Evolutionary conservation across 768 basidiomycete genomes (phyloP), one percentile per base, ranked within the genome.

Genomic region (Psilocybe sp.): DNA sequence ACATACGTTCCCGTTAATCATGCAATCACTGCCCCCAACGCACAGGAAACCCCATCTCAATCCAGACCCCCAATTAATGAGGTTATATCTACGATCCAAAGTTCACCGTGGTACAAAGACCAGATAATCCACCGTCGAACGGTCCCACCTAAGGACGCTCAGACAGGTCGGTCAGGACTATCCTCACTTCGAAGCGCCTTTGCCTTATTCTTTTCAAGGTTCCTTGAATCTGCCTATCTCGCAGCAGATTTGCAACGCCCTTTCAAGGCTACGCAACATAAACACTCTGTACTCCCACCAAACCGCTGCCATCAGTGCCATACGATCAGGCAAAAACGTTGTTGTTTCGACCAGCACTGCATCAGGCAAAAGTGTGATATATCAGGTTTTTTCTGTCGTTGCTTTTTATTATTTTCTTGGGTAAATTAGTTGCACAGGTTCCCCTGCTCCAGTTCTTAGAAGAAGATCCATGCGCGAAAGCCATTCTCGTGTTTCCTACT

Each of bases 321-420:
- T 92, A 9, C 66, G 71, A 12, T 58, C 63, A 44, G 79, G 79
- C 6, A 77, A 77, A 47, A 75, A 92, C 64, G 90, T 93, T 19
- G 89, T 95, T 33, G 88, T 94, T 23, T 93, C 91, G 4, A 95
- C 92, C 0, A 87, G 85, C 54, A 96, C 93, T 7, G 92, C 92
- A 6, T 92, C 90, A 4, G 91, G 91, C 3, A 93, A 92, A 69
- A 92, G 89, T 67, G 70, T 92, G 12, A 90, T 92, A 38, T 93
- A 92, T 64, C 90, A 92, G 72, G 89, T 85, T 50, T 31, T 59
- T 45, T n/a, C n/a, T 38, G 28, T 9, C 7, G n/a, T 49, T 8
- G 3, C 10, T 38, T 41, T 6, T n/a, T 40, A 4, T 33, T 34
- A 49, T 46, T 34, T 18, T n/a, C 18, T 33, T 20, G 38, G 6